Evolutionary conservation across 179 eudicot species (phyloP).

Genomic region (Beta corolliflora): DNA sequence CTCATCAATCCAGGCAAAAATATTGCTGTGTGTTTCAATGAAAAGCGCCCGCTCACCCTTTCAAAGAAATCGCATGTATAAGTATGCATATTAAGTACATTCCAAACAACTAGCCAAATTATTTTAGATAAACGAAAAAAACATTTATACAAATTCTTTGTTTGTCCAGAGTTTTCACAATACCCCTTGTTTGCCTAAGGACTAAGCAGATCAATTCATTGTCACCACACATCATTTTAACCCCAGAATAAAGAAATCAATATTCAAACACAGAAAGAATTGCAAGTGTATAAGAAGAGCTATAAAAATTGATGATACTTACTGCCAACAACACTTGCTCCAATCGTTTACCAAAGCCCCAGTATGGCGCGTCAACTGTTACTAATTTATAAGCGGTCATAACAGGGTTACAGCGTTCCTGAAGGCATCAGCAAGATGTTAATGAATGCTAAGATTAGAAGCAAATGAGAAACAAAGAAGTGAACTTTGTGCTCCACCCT

Average conservation of each 20-base stretch:
- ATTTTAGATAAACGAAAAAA: not conserved
- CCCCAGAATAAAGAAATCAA: not conserved
- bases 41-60: slow-evolving; percentile 75
- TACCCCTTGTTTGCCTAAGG: not conserved
- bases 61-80: not conserved
- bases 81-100: not conserved
- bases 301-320: slow-evolving; percentile 19
- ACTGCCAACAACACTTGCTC: slow-evolving; percentile 62
- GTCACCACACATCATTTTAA: not conserved
- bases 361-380: slow-evolving; percentile 63
- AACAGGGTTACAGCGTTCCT: slow-evolving; percentile 55
- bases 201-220: not conserved
- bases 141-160: too few species aligned
- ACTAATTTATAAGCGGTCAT: slow-evolving; percentile 72
- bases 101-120: not conserved
- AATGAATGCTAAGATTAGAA: not conserved
- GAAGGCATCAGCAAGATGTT: slow-evolving; percentile 14
- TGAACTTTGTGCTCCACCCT: not conserved
- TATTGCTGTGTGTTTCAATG: slow-evolving; percentile 58
- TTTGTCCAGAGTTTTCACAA: not conserved
- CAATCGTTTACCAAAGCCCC: slow-evolving; percentile 63
- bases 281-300: not conserved
- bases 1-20: slow-evolving; percentile 73
- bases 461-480: not conserved
- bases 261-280: not conserved